These are phyloP conservation scores for Tylopilus sp. DNA, from an alignment of 768 basidiomycete species.

Conservation along the genomic window DNA sequence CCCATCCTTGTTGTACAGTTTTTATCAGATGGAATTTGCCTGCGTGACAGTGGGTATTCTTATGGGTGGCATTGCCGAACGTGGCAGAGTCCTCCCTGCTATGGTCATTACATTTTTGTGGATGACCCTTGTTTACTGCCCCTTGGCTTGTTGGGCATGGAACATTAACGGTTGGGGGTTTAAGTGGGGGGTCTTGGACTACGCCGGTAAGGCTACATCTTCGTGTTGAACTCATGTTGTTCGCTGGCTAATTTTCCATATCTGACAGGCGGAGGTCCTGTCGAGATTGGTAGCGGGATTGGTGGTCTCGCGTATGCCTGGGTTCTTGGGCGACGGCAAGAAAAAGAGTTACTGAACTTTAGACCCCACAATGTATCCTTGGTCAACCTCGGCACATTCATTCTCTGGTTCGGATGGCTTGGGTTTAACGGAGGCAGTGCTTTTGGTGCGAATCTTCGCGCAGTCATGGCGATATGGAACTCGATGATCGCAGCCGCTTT, in stretches of 20 bases:
- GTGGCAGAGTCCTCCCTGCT: constrained; percentile 77
- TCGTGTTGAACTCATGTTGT: background rate
- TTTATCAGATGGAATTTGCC: constrained; percentile 87
- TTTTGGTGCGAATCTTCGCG: constrained; percentile 84
- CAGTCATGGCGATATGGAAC: constrained; percentile 83
- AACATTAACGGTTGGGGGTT: constrained; percentile 78
- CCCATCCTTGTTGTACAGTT: constrained; percentile 78
- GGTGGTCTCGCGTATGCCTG: constrained; percentile 83
- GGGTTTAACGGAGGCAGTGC: constrained; percentile 93
- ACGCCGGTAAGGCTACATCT: constrained; percentile 58
- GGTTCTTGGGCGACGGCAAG: constrained; percentile 79
- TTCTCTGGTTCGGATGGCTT: constrained; percentile 86
- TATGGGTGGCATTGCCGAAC: constrained; percentile 81
- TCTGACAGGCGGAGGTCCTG: constrained; percentile 71
- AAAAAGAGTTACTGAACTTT: constrained; percentile 72
- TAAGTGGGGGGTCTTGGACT: constrained; percentile 83
- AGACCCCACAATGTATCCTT: constrained; percentile 85
- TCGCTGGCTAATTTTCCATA: background rate
- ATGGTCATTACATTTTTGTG: constrained; percentile 82
- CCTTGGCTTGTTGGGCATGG: constrained; percentile 87
- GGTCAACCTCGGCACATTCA: constrained; percentile 78
- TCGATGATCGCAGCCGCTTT: constrained; percentile 83
- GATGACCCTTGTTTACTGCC: constrained; percentile 86
- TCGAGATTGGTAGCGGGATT: constrained; percentile 84
- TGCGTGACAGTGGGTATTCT: constrained; percentile 77